Percentiles rank a stretch among this genome's conserved stretches.
These are phyloP conservation scores for Scolecobasidium constrictum DNA, from an alignment of 2,329 filamentous ascomycete species.

Conservation along the genomic window DNA sequence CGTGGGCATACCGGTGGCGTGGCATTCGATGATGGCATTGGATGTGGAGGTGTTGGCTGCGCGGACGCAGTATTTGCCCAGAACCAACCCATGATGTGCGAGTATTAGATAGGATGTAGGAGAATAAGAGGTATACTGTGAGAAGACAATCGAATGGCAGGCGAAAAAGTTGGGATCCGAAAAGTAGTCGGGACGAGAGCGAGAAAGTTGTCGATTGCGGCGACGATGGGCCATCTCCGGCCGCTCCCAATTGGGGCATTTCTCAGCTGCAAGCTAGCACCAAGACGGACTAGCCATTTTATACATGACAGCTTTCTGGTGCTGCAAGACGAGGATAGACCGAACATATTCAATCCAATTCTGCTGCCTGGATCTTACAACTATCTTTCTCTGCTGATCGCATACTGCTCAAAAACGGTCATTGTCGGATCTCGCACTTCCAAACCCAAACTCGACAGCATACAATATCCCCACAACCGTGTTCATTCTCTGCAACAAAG, in stretches of 20 bases:
- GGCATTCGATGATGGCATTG: constrained; percentile 33
- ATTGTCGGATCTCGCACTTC: no score
- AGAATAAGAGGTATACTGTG: not conserved
- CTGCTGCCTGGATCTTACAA: no score
- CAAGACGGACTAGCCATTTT: no score
- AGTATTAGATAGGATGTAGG: not conserved
- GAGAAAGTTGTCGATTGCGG: not conserved
- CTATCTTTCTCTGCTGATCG: no score
- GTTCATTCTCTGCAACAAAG: no score
- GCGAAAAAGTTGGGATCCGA: no score
- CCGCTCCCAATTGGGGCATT: not conserved
- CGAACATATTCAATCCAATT: no score
- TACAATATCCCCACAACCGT: no score
- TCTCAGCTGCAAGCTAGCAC: not conserved
- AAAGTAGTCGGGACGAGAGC: not conserved
- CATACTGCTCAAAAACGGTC: no score
- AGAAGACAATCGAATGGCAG: not conserved
- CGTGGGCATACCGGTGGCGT: constrained; percentile 42
- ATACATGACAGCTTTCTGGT: no score
- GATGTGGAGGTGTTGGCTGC: constrained; percentile 34
- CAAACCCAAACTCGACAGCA: no score
- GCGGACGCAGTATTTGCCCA: constrained; percentile 42
- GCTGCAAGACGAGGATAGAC: no score
- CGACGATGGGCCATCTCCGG: not conserved
- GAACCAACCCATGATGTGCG: constrained; percentile 53